These are phyloP conservation scores for Pseudomicrostroma phylloplanum DNA, from an alignment of 1,284 basidiomycete genomes.

Conservation along the genomic window DNA sequence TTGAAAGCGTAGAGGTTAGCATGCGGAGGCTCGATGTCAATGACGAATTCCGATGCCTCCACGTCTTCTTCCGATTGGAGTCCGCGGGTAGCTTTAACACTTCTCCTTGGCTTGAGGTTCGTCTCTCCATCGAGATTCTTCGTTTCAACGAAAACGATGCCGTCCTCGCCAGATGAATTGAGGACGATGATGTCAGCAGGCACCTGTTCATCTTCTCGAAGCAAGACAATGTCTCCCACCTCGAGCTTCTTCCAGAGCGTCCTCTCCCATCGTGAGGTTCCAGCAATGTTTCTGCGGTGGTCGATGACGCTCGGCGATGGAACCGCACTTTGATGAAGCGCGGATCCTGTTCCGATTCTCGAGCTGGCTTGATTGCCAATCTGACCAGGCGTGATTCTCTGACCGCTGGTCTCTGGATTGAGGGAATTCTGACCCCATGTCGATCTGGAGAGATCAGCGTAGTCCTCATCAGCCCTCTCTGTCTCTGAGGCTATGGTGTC, in stretches of 20 bases:
- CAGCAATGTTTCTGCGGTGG: slow-evolving; percentile 63
- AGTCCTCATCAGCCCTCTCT: slow-evolving; percentile 20
- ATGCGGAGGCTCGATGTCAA: slow-evolving; percentile 89
- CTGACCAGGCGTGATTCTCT: not conserved
- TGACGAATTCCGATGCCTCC: slow-evolving; percentile 73
- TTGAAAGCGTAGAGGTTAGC: slow-evolving; percentile 89
- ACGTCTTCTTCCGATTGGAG: slow-evolving; percentile 85
- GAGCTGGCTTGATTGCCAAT: slow-evolving; percentile 15
- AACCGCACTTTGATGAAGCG: too few relatives aligned
- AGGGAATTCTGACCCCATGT: not conserved
- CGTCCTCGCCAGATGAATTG: slow-evolving; percentile 57
- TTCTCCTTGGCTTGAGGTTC: slow-evolving; percentile 80
- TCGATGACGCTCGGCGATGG: slow-evolving; percentile 56
- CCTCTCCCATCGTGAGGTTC: slow-evolving; percentile 80
- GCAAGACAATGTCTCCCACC: slow-evolving; percentile 87
- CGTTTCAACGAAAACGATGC: slow-evolving; percentile 55
- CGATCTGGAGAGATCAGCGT: not conserved
- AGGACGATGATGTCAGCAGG: slow-evolving; percentile 90
- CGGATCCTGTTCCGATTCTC: too few relatives aligned
- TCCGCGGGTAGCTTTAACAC: slow-evolving; percentile 67
- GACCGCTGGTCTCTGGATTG: not conserved
- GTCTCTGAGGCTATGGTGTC: slow-evolving; percentile 39
- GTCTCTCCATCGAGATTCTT: slow-evolving; percentile 97
- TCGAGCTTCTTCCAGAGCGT: slow-evolving; percentile 98
- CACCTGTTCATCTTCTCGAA: slow-evolving; percentile 88